Percentiles rank a stretch among this genome's conserved stretches.
Evolutionary conservation across 2,329 filamentous ascomycete genomes (phyloP).

Genomic region (Rutstroemia sp.): DNA sequence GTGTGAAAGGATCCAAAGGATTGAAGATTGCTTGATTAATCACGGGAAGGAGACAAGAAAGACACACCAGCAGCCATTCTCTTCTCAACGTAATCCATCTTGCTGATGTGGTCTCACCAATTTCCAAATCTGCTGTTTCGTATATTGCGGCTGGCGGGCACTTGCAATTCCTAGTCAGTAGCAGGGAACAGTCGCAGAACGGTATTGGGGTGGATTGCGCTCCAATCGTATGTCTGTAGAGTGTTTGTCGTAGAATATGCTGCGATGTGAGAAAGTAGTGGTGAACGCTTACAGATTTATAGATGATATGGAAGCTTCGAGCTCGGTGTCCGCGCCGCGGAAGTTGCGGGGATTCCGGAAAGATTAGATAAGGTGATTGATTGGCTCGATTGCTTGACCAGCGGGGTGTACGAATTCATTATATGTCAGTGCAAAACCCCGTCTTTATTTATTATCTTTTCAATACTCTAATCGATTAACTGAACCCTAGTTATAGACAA

Average conservation of each 20-base stretch:
- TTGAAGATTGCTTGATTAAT: no score
- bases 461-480: no score
- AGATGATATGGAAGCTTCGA: background rate
- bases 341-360: background rate
- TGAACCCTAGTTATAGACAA: no score
- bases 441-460: no score
- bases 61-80: conserved; percentile 28
- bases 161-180: background rate
- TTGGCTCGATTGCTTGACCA: no score
- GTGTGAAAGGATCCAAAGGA: no score
- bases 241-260: no score
- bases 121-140: background rate
- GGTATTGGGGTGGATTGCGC: background rate
- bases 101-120: background rate
- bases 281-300: no score
- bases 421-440: no score
- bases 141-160: background rate
- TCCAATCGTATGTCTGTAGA: background rate
- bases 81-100: conserved; percentile 31
- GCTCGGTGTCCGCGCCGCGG: background rate
- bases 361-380: no score
- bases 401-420: no score
- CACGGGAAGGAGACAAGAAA: background rate
- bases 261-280: no score
- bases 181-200: background rate